Evolutionary conservation across 305 asterid genomes (phyloP), one percentile per base, ranked within the genome.

Genomic region (Fraxinus albicans): DNA sequence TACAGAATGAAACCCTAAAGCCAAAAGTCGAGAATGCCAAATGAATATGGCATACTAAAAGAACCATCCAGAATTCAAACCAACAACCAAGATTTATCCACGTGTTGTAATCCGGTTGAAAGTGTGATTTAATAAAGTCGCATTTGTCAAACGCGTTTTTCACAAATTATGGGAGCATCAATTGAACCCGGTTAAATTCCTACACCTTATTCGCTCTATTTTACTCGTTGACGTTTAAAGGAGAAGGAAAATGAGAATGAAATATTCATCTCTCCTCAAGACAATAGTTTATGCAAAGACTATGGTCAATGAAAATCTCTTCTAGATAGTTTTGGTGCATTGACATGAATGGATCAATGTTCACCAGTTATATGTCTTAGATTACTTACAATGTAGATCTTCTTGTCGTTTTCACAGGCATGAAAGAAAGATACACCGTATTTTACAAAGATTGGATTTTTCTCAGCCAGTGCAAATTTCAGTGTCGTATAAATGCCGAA

Each of bases 361-460:
- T 79, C 44, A 67, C 19, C 19, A 0, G 63, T 67, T 77, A 44
- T 47, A 35, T 8, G 76, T n/a, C 63, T n/a, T 75, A 15, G 29
- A 76, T 67, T 79, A 69, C 17, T 19, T 76, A 33, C 33, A n/a
- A 50, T 42, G 78, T 81, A 73, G 44, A 78, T 78, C 44, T 58
- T 35, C 70, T 60, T 23, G 36, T 25, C 33, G 72, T 53, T 17
- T 80, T 40, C 69, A 15, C 21, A 35, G 35, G n/a, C n/a, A 36
- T 47, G 77, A 74, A 50, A 42, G 50, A 42, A 42, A 50, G 21
- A 50, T 50, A 15, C 60, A 53, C 10, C 2, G 44, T 27, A 21
- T 67, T 31, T 2, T n/a, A 19, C 25, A 29, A 15, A 25, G 67
- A 67, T 69, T 8, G 79, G 79, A 53, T 17, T 53, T 53, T 63